Evolutionary conservation across 106 monocot species (phyloP), one percentile per base, ranked within the genome.

Genomic region (Chionographis japonica): DNA sequence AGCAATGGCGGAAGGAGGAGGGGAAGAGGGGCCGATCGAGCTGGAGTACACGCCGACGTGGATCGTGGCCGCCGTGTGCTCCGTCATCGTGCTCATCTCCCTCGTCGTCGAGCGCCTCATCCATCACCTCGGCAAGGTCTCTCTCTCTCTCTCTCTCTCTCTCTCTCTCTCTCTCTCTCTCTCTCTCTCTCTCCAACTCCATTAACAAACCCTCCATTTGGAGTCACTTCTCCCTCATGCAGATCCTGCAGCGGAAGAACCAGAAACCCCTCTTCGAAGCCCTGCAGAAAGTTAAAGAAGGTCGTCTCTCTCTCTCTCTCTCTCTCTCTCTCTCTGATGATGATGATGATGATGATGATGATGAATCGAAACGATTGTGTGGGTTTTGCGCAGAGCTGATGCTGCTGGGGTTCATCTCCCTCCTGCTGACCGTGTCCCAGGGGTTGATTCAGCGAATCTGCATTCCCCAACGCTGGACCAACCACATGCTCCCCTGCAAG

Each of bases 1-100:
- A 27, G 65, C 38, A 12, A 70, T 15, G 62, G 72, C n/a, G 40
- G 60, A 9, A 39, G 72, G 8, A 8, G 70, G 53, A 20, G 78
- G 62, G 14, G 74, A 27, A 0, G 68, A 46, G 16, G 67, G 6
- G 36, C 71, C 6, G 11, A 43, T 72, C 40, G 61, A 79, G 63
- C 69, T 91, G 69, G 79, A 91, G 66, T 68, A 58, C 69, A 91
- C 87, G 18, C 91, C 91, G 1, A 92, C 88, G 41, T 88, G 91
- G 88, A 82, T 92, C 75, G 88, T 92, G 9, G 85, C 88, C 40
- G 69, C 53, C 60, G 82, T 92, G 12, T 92, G 91, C 73, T 82
- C 80, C 67, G 50, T 85, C 58, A 92, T 92, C 56, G 75, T 92
- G 60, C 42, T 72, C 66, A 85, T 92, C 66, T 92, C 88, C 54